Base-by-base conservation (phyloP, 371 early-diverging fungal genomes). In the Choanephora cucurbitarum region DNA sequence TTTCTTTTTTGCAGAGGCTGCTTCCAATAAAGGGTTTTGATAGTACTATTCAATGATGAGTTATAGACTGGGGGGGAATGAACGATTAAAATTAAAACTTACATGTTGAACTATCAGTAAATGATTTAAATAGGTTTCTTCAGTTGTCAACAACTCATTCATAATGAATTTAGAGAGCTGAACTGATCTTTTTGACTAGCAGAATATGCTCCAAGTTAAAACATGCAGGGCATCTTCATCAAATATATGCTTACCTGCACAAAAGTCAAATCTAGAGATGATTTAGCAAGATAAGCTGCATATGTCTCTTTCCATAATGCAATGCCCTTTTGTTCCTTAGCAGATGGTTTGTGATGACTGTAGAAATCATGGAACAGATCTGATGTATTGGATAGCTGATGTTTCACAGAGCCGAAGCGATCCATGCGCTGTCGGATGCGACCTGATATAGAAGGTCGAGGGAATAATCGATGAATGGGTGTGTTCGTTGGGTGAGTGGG, bases 111-210 rank as follows among this genome's bases (percentile, higher is more conserved):
- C 52, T n/a, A 58, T 70, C 21, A 52, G 24, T 21, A 75, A 46
- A 42, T 75, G 75, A 32, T 41, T 43, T 7, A 70, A 54, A 52
- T 70, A 75, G 5, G 73, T 73, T 32, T 65, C 49, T 60, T 75
- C 75, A 0, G 73, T 75, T 10, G 68, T 61, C 22, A 68, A 55
- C 33, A 75, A 43, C 47, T 75, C 75, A 28, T 52, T 43, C 41
- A 62, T 51, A 19, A 69, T 70, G 37, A 70, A 75, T 44, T 60
- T 67, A n/a, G 52, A 58, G 18, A 70, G 44, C 44, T 71, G 68
- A 17, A 34, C 45, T 15, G 72, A 62, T 44, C 49, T 61, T 52
- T 58, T 58, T 18, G 60, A 39, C 22, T 33, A 37, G n/a, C n/a
- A n/a, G n/a, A n/a, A n/a, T n/a, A n/a, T n/a, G n/a, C n/a, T n/a